A percentile compares a stretch with the other conserved stretches of the same genome.
phyloP scores from a whole-genome alignment of 768 basidiomycete species.

The Suillus clintonianus region DNA sequence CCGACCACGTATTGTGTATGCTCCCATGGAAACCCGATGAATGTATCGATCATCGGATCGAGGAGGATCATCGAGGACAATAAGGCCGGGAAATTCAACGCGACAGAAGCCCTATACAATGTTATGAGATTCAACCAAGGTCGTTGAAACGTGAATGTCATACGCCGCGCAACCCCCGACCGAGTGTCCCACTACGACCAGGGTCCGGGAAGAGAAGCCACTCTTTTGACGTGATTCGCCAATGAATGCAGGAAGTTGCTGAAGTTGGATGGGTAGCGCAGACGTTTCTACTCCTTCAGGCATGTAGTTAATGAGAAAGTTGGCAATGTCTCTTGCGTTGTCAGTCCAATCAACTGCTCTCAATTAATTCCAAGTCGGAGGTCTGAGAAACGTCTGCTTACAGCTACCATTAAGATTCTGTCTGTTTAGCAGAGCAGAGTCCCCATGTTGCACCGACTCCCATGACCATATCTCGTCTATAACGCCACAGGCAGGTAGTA shows the following conservation, averaged over 20 bases:
- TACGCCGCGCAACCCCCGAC: constrained; percentile 80
- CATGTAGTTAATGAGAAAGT: constrained; percentile 71
- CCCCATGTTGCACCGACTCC: constrained; percentile 85
- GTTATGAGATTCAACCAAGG: constrained; percentile 3
- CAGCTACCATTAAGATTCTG: constrained; percentile 42
- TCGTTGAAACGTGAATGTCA: constrained; percentile 28
- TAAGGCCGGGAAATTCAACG: constrained; percentile 59
- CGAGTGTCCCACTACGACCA: constrained; percentile 81
- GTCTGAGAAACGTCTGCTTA: too few species aligned
- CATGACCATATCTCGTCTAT: constrained; percentile 79
- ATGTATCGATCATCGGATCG: constrained; percentile 66
- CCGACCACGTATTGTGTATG: constrained; percentile 16
- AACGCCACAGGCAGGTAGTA: constrained; percentile 46
- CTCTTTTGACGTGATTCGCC: constrained; percentile 40
- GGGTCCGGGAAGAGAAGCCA: constrained; percentile 54
- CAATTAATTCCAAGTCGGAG: too few species aligned
- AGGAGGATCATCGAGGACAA: constrained; percentile 74
- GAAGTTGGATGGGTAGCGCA: constrained; percentile 53
- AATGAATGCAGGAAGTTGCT: constrained; percentile 45
- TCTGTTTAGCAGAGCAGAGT: constrained; percentile 73
- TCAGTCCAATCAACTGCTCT: constrained; percentile 62
- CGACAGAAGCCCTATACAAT: constrained; percentile 57
- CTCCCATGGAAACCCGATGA: neutral
- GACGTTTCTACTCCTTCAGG: constrained; percentile 41
- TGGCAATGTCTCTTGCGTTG: constrained; percentile 73